Evolutionary conservation across 331 rosid species (phyloP).

Genomic region (Malus hybrid): DNA sequence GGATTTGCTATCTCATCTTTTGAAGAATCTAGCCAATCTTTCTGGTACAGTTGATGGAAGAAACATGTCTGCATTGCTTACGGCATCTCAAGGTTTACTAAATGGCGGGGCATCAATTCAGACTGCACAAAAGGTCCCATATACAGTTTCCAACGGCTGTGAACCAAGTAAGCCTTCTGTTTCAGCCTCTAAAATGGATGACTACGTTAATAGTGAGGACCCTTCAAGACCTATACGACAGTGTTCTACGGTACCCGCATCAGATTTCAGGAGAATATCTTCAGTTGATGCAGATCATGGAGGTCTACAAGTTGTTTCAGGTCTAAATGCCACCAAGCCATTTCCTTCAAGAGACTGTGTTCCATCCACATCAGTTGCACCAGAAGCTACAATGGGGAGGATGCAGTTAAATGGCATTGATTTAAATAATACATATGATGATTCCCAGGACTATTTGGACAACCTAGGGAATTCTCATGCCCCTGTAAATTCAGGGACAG

Average conservation of each 20-base stretch:
- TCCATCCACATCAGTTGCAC: slow-evolving; percentile 8
- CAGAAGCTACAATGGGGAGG: slow-evolving; percentile 24
- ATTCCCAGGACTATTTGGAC: slow-evolving; percentile 39
- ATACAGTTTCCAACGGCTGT: slow-evolving; percentile 28
- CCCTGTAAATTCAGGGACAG: slow-evolving; percentile 31
- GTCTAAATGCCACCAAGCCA: slow-evolving; percentile 11
- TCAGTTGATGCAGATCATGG: slow-evolving; percentile 29
- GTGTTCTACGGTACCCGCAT: slow-evolving; percentile 18
- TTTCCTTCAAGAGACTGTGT: slow-evolving; percentile 39
- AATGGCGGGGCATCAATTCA: slow-evolving; percentile 38
- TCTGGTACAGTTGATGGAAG: slow-evolving; percentile 45
- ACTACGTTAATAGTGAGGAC: slow-evolving; percentile 6
- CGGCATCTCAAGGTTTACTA: slow-evolving; percentile 43
- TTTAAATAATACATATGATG: slow-evolving; percentile 53
- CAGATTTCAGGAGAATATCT: slow-evolving; percentile 31
- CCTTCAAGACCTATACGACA: slow-evolving; percentile 29
- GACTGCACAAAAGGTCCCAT: slow-evolving; percentile 26
- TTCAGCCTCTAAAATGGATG: slow-evolving; percentile 3
- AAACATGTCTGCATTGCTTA: slow-evolving; percentile 42
- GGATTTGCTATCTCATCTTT: slow-evolving; percentile 65
- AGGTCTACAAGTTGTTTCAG: slow-evolving; percentile 26
- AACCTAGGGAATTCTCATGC: slow-evolving; percentile 30
- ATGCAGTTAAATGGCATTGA: slow-evolving; percentile 45
- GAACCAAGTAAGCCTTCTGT: slow-evolving; percentile 2
- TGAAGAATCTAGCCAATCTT: slow-evolving; percentile 49